Percentiles rank a stretch among this genome's conserved stretches.
Evolutionary conservation across 768 basidiomycete species (phyloP).

Genomic region (Lactarius vividus): DNA sequence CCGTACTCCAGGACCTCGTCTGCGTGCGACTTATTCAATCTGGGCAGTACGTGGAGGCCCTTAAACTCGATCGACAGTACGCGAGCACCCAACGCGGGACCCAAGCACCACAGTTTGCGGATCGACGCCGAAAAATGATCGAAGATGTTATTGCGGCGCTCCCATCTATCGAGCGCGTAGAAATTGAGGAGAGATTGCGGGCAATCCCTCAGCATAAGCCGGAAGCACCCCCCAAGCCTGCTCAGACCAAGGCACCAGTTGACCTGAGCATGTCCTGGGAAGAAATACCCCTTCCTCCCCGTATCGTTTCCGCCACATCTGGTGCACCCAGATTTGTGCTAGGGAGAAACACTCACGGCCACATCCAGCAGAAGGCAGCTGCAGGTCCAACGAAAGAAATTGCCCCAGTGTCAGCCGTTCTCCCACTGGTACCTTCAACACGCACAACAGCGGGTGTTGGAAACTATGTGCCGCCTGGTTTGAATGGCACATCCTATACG

Average conservation of each 20-base stretch:
- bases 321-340: slow-evolving; percentile 19
- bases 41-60: slow-evolving; percentile 67
- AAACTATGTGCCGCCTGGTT: slow-evolving; percentile 4
- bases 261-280: slow-evolving; percentile 66
- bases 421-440: not conserved
- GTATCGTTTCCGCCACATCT: slow-evolving; percentile 15
- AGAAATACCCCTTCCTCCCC: slow-evolving; percentile 38
- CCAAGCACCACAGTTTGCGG: slow-evolving; percentile 40
- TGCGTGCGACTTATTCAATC: slow-evolving; percentile 74
- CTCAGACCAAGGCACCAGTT: slow-evolving; percentile 26
- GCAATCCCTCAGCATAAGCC: slow-evolving; percentile 6
- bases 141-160: slow-evolving; percentile 65
- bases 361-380: slow-evolving; percentile 4
- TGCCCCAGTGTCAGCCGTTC: not conserved
- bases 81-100: slow-evolving; percentile 33
- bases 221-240: slow-evolving; percentile 13
- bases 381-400: not conserved
- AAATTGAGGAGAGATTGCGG: slow-evolving; percentile 57
- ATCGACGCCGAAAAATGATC: slow-evolving; percentile 66
- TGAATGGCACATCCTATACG: slow-evolving; percentile 8
- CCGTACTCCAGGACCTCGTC: slow-evolving; percentile 71
- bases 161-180: slow-evolving; percentile 57
- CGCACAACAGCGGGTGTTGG: not conserved
- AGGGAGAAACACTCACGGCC: slow-evolving; percentile 17
- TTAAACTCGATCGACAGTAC: slow-evolving; percentile 71